A percentile compares a stretch with the other conserved stretches of the same genome.
phyloP scores from a whole-genome alignment of 441 rosid genomes.

The Aleurites moluccanus region DNA sequence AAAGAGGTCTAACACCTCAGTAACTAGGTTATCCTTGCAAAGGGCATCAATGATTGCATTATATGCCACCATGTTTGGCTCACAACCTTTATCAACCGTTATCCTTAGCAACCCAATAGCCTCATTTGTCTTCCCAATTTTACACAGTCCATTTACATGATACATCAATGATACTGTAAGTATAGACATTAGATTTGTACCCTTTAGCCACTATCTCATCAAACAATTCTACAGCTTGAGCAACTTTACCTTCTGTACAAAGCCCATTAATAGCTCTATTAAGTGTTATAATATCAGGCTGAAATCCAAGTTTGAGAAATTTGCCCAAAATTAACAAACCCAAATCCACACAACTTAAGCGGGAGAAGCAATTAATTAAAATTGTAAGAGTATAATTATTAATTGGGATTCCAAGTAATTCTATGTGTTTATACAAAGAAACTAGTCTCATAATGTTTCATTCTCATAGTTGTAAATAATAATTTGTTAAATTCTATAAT shows the following conservation, averaged over 20 bases:
- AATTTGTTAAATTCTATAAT: too few species aligned
- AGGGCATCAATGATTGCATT: too few species aligned
- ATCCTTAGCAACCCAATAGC: too few species aligned
- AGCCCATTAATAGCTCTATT: conserved; percentile 18
- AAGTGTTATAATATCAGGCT: background rate
- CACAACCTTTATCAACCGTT: too few species aligned
- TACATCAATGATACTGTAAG: too few species aligned
- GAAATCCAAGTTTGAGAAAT: conserved; percentile 12
- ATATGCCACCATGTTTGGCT: too few species aligned
- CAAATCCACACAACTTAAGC: too few species aligned
- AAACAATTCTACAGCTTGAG: conserved; percentile 8
- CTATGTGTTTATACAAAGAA: background rate
- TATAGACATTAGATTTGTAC: background rate
- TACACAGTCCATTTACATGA: too few species aligned
- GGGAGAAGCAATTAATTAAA: conserved; percentile 14
- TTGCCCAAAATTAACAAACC: conserved; percentile 11
- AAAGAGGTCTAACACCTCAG: too few species aligned
- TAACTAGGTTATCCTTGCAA: too few species aligned
- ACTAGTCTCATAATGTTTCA: conserved; percentile 13
- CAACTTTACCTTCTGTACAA: background rate
- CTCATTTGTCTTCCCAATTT: too few species aligned
- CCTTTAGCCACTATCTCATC: conserved; percentile 3
- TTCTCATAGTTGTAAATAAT: too few species aligned
- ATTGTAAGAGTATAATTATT: background rate
- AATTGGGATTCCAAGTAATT: background rate